Evolutionary conservation across 371 early-diverging fungal species (phyloP).

Genomic region (Mucor plumbeus): DNA sequence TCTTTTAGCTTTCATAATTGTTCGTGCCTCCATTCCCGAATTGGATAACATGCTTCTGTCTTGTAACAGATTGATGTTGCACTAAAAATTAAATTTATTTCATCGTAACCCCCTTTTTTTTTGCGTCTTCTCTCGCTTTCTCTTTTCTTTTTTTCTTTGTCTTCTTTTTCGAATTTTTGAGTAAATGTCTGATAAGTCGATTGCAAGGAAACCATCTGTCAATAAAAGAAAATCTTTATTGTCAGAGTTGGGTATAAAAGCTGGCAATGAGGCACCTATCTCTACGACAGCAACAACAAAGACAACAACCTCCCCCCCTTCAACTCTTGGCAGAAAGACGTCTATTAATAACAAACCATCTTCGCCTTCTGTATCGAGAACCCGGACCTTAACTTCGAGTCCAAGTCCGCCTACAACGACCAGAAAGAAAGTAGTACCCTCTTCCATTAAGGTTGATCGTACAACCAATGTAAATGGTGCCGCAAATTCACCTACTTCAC

Average conservation of each 20-base stretch:
- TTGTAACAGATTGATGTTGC: slow-evolving; percentile 20
- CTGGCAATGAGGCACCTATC: slow-evolving; percentile 17
- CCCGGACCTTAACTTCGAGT: slow-evolving; percentile 21
- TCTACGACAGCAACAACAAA: slow-evolving; percentile 17
- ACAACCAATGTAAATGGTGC: slow-evolving; percentile 19
- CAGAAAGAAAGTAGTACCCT: slow-evolving; percentile 24
- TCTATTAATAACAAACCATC: slow-evolving; percentile 11
- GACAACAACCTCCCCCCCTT: slow-evolving; percentile 22
- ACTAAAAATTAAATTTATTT: slow-evolving; percentile 23
- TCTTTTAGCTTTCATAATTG: background rate
- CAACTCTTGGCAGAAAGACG: slow-evolving; percentile 7
- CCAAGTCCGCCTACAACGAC: slow-evolving; percentile 16
- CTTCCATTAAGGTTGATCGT: slow-evolving; percentile 30
- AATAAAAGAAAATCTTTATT: slow-evolving; percentile 40
- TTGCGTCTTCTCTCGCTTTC: background rate
- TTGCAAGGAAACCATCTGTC: slow-evolving; percentile 15
- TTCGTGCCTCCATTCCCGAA: slow-evolving; percentile 26
- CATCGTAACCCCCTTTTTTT: slow-evolving; percentile 7
- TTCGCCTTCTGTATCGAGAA: slow-evolving; percentile 34
- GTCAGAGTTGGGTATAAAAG: slow-evolving; percentile 46
- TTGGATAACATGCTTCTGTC: slow-evolving; percentile 11
- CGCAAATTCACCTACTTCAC: slow-evolving; percentile 29
- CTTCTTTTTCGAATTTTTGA: background rate
- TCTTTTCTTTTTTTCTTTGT: slow-evolving; percentile 11
- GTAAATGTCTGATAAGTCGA: slow-evolving; percentile 20